Percentiles rank a stretch among this genome's conserved stretches.
phyloP scores from a whole-genome alignment of 2,329 filamentous ascomycete species.

The Penicillium verrucosum region DNA sequence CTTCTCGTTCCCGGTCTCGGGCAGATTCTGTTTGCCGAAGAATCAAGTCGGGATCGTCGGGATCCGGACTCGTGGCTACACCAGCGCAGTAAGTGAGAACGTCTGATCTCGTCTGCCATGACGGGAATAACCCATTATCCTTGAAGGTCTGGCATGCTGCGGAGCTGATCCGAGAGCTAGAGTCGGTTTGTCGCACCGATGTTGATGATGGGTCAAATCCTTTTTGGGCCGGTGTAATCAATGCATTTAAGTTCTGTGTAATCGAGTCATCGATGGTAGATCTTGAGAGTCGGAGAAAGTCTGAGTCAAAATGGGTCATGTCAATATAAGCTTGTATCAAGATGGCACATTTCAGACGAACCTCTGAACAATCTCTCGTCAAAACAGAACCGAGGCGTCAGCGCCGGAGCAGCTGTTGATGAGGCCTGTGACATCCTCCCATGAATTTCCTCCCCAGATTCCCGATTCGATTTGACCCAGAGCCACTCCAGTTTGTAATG shows the following conservation, averaged over 20 bases:
- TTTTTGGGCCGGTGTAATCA: constrained; percentile 67
- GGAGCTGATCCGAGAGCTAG: constrained; percentile 55
- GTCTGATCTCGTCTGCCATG: constrained; percentile 79
- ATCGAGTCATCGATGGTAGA: constrained; percentile 89
- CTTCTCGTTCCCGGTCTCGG: constrained; percentile 66
- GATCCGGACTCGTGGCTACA: constrained; percentile 83
- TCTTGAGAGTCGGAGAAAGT: constrained; percentile 85
- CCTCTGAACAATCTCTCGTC: constrained; percentile 66
- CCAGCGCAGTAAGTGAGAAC: constrained; percentile 85
- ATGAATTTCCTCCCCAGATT: constrained; percentile 20
- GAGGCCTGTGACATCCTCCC: constrained; percentile 41
- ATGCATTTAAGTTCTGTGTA: constrained; percentile 84
- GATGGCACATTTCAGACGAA: constrained; percentile 36
- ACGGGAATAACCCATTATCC: constrained; percentile 74
- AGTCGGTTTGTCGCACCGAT: constrained; percentile 56
- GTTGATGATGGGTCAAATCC: constrained; percentile 81
- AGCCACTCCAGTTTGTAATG: constrained; percentile 43
- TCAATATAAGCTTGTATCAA: constrained; percentile 37
- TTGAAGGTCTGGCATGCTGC: constrained; percentile 69
- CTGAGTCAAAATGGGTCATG: constrained; percentile 61
- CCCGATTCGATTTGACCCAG: constrained; percentile 31
- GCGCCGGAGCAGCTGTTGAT: constrained; percentile 46
- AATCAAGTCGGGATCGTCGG: constrained; percentile 75
- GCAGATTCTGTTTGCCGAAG: constrained; percentile 67
- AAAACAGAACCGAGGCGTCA: constrained; percentile 77